Evolutionary conservation across 164 flowering plant species (phyloP).

Genomic region (Warburgia ugandensis): DNA sequence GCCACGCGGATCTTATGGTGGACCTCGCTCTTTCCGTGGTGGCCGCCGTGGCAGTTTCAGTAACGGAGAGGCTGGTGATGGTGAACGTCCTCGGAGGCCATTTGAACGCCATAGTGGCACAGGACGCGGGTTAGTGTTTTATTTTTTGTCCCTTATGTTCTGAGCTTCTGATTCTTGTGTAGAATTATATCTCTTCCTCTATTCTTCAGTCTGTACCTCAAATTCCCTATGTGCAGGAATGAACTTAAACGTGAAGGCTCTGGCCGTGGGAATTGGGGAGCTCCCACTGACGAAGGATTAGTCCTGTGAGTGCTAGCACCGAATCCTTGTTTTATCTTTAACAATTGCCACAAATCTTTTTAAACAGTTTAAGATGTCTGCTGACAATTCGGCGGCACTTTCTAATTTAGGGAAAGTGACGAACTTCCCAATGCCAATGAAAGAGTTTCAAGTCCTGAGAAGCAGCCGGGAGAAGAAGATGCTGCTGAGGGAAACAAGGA

Average conservation of each 20-base stretch:
- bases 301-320: neutral
- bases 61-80: constrained; percentile 45
- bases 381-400: neutral
- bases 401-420: constrained; percentile 26
- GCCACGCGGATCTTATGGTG: constrained; percentile 45
- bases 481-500: constrained; percentile 34
- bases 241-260: constrained; percentile 57
- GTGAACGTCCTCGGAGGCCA: constrained; percentile 41
- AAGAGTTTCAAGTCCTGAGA: constrained; percentile 28
- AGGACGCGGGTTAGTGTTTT: constrained; percentile 42
- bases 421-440: constrained; percentile 27
- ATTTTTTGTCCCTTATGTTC: neutral
- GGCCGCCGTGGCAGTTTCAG: constrained; percentile 49
- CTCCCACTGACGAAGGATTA: constrained; percentile 38
- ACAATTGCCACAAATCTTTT: neutral
- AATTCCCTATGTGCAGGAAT: constrained; percentile 22
- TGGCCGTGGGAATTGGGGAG: constrained; percentile 70
- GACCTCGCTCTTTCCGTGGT: constrained; percentile 46
- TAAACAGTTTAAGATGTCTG: neutral
- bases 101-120: constrained; percentile 67
- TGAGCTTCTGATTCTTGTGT: neutral
- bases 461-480: constrained; percentile 31
- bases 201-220: neutral
- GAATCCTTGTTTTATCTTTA: neutral
- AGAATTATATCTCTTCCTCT: too few species aligned